Conservation (phyloP, 164 flowering plant species). For the Pachysandra terminalis region DNA sequence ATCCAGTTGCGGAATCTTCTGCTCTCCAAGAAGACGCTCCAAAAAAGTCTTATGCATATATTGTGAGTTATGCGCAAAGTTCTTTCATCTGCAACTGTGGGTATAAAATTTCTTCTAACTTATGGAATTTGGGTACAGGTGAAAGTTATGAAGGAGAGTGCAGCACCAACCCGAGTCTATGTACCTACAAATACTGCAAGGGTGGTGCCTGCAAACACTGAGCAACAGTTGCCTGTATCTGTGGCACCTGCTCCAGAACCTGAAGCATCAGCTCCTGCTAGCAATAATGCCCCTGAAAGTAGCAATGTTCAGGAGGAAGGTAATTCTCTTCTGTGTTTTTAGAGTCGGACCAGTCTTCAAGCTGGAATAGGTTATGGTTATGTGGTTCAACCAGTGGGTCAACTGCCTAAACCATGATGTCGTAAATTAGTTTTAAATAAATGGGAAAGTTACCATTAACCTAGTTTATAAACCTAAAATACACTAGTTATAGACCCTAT, state of each 20-base stretch:
- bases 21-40: slow-evolving; percentile 47
- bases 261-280: slow-evolving; percentile 30
- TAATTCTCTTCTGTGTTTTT: slow-evolving; percentile 11
- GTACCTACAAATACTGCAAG: slow-evolving; percentile 35
- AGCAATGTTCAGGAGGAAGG: slow-evolving; percentile 48
- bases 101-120: background rate
- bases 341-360: background rate
- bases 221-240: slow-evolving; percentile 25
- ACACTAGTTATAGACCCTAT: too few species aligned
- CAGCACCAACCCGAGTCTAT: slow-evolving; percentile 33
- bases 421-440: too few species aligned
- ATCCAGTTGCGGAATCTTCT: slow-evolving; percentile 25
- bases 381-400: too few species aligned
- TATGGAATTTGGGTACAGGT: slow-evolving; percentile 24
- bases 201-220: slow-evolving; percentile 28
- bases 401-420: too few species aligned
- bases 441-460: too few species aligned
- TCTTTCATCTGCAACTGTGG: background rate
- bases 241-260: slow-evolving; percentile 28
- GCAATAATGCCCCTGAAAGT: slow-evolving; percentile 24
- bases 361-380: too few species aligned
- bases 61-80: slow-evolving; percentile 36
- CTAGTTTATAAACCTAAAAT: too few species aligned
- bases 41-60: slow-evolving; percentile 78
- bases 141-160: slow-evolving; percentile 35